A percentile compares a stretch with the other conserved stretches of the same genome.
phyloP scores from a whole-genome alignment of 441 rosid species.

The Syzygium syzygioides region DNA sequence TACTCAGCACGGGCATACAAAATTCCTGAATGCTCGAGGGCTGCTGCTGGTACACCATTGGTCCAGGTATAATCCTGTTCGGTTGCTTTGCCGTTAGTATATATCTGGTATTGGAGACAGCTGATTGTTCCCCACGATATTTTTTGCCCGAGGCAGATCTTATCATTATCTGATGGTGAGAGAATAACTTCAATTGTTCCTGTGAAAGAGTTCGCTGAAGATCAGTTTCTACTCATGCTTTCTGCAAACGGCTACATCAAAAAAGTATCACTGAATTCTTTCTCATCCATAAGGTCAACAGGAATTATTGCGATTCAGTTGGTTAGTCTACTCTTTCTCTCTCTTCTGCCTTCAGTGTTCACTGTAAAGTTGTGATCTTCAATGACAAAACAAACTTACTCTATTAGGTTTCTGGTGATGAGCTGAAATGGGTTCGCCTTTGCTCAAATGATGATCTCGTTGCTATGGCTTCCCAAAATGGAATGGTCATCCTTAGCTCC shows the following conservation, averaged over 20 bases:
- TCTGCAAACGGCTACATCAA: slow-evolving; percentile 94
- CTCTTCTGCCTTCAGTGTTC: not conserved
- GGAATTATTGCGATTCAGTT: slow-evolving; percentile 96
- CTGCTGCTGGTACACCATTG: slow-evolving; percentile 92
- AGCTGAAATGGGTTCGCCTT: slow-evolving; percentile 93
- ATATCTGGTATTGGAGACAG: slow-evolving; percentile 1
- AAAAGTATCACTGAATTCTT: slow-evolving; percentile 73
- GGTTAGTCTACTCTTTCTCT: slow-evolving; percentile 40
- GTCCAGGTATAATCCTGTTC: slow-evolving; percentile 58
- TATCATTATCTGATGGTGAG: slow-evolving; percentile 86
- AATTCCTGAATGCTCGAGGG: slow-evolving; percentile 85
- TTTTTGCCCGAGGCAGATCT: slow-evolving; percentile 46
- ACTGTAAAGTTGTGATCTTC: not conserved
- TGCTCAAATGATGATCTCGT: slow-evolving; percentile 88
- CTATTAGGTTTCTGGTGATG: slow-evolving; percentile 86
- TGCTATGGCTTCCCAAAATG: slow-evolving; percentile 96
- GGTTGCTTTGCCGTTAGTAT: slow-evolving; percentile 2
- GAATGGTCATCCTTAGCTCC: slow-evolving; percentile 85
- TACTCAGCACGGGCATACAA: slow-evolving; percentile 96
- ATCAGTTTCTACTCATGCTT: slow-evolving; percentile 88
- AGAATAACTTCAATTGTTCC: slow-evolving; percentile 93
- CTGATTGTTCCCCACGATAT: slow-evolving; percentile 2
- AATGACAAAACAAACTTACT: slow-evolving; percentile 7
- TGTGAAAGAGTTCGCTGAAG: slow-evolving; percentile 75
- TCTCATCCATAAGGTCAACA: slow-evolving; percentile 88